Evolutionary conservation across 2,329 filamentous ascomycete species (phyloP), one percentile per base, ranked within the genome.

Genomic region (Knufia fluminis): DNA sequence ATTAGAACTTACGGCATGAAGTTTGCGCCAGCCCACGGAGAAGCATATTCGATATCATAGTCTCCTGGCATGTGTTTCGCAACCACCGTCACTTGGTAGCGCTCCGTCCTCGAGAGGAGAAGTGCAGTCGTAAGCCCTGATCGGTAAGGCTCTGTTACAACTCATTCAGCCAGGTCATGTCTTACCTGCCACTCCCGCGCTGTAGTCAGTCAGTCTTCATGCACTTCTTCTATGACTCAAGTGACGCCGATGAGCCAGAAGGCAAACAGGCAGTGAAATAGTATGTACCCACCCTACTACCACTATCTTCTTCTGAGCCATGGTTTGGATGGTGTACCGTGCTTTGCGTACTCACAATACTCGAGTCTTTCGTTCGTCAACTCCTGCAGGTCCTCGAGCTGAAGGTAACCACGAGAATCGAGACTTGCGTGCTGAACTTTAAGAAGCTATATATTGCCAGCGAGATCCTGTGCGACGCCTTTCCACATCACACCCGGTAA

Each of bases 51-150:
- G 58, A 87, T 81, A 56, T 88, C 83, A 64, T 86, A 88, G 69
- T 94, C 87, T 39, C 88, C 87, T 0, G 87, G 87, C 82, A 92
- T 88, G 62, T 91, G 83, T 61, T 88, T 90, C 3, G 85, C 83
- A 33, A 86, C 70, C 22, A 90, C 69, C 0, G 83, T 86, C 54
- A 90, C 67, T 26, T 69, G 68, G 56, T 78, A 71, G 8, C 63
- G 59, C 10, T 66, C 62, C 54, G 76, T 71, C 50, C 68, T 70
- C 17, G 77, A 76, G 16, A 82, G 66, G 16, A 75, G 63, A 4
- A 80, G 62, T 26, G 79, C 78, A 4, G 77, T 79, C 1, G 79
- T 81, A 35, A 82, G 69, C 20, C 78, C 78, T 33, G 76, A 69
- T 14, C 81, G 76, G 39, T 78, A 78, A 49, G 78, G 77, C 48